A percentile compares a stretch with the other conserved stretches of the same genome.
These are phyloP conservation scores for Globomyces sp. DNA, from an alignment of 371 early-diverging fungal genomes.

Conservation along the genomic window DNA sequence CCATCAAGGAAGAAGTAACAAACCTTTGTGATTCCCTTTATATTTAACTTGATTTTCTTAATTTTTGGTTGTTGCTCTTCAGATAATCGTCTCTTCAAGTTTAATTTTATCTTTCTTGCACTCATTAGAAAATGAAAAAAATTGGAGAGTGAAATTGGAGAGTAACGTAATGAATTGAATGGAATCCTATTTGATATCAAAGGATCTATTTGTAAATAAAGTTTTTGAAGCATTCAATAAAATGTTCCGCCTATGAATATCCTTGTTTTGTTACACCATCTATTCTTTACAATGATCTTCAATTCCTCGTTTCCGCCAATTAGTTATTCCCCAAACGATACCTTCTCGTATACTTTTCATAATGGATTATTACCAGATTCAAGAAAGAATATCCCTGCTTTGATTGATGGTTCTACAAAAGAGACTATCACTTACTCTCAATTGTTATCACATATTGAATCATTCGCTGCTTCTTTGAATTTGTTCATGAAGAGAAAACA, in stretches of 20 bases:
- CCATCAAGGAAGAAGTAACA: background rate
- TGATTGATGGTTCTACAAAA: constrained; percentile 59
- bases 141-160: too few relatives aligned
- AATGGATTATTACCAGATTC: background rate
- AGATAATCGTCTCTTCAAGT: background rate
- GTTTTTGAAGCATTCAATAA: too few relatives aligned
- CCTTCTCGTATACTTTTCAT: background rate
- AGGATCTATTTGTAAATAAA: too few relatives aligned
- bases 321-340: background rate
- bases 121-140: too few relatives aligned
- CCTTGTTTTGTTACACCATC: too few relatives aligned
- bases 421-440: constrained; percentile 62
- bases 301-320: constrained; percentile 14
- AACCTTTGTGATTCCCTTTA: background rate
- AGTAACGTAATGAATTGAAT: too few relatives aligned
- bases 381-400: constrained; percentile 1
- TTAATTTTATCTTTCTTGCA: too few relatives aligned
- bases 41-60: background rate
- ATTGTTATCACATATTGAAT: constrained; percentile 50
- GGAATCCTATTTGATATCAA: too few relatives aligned
- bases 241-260: too few relatives aligned
- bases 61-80: background rate
- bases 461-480: constrained; percentile 73
- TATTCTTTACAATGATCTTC: background rate
- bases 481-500: constrained; percentile 63